phyloP scores from a whole-genome alignment of 2,329 filamentous ascomycete genomes.

The Cryphonectria carpinicola region DNA sequence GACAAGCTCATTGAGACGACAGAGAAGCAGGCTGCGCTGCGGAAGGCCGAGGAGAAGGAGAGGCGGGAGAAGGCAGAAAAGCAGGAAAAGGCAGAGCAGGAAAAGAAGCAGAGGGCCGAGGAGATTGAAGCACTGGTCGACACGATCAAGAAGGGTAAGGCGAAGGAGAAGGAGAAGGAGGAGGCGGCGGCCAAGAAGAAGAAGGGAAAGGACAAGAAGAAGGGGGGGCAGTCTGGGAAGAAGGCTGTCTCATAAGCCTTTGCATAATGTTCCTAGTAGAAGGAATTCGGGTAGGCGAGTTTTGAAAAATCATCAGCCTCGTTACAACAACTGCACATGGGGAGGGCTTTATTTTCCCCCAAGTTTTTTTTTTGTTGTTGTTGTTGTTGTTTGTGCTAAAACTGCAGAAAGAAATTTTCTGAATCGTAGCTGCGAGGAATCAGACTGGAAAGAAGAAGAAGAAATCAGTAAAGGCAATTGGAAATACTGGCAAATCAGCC shows the following conservation, averaged over 20 bases:
- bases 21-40: slow-evolving; percentile 77
- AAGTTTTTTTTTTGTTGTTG: neutral
- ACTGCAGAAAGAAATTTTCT: neutral
- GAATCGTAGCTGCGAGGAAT: neutral
- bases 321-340: neutral
- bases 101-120: slow-evolving; percentile 37
- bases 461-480: neutral
- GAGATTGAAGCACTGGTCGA: slow-evolving; percentile 45
- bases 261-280: neutral
- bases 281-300: neutral
- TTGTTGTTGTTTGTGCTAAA: neutral
- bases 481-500: neutral
- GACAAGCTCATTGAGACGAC: slow-evolving; percentile 80
- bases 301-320: neutral
- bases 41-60: slow-evolving; percentile 48
- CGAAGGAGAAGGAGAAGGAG: slow-evolving; percentile 38
- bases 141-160: slow-evolving; percentile 49
- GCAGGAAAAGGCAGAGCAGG: slow-evolving; percentile 37
- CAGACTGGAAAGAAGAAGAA: neutral
- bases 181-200: slow-evolving; percentile 41
- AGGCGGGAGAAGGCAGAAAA: slow-evolving; percentile 40
- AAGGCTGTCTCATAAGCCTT: slow-evolving; percentile 23
- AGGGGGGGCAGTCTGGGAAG: slow-evolving; percentile 30
- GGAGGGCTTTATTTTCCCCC: no score
- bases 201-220: slow-evolving; percentile 33